phyloP scores from a whole-genome alignment of 2,329 filamentous ascomycete genomes.

The Neobulgaria alba region DNA sequence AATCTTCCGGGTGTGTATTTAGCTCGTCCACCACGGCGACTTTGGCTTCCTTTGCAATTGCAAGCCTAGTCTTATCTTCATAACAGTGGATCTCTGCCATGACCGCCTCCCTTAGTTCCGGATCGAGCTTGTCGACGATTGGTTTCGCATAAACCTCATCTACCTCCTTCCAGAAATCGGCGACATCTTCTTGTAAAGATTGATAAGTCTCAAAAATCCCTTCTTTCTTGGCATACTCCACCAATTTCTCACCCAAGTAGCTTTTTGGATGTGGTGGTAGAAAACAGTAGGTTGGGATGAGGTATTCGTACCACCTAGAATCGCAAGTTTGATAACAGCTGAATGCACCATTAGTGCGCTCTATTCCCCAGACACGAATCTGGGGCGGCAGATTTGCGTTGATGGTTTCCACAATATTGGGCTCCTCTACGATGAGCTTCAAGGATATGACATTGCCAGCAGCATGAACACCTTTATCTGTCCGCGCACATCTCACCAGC shows the following conservation, averaged over 20 bases:
- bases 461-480: constrained; percentile 95
- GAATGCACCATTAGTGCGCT: constrained; percentile 82
- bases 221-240: constrained; percentile 66
- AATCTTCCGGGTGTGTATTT: not conserved
- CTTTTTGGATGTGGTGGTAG: constrained; percentile 86
- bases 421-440: constrained; percentile 92
- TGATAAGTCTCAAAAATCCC: constrained; percentile 62
- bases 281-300: constrained; percentile 88
- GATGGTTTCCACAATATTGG: constrained; percentile 81
- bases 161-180: constrained; percentile 72
- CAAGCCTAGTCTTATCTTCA: constrained; percentile 9
- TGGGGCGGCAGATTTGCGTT: constrained; percentile 77
- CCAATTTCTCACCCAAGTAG: constrained; percentile 74
- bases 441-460: constrained; percentile 91
- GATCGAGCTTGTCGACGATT: constrained; percentile 52
- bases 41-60: constrained; percentile 9
- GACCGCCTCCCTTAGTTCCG: constrained; percentile 54
- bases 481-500: constrained; percentile 85
- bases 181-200: constrained; percentile 66
- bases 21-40: constrained; percentile 1
- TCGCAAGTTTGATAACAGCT: constrained; percentile 94
- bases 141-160: constrained; percentile 76
- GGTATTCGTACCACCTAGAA: constrained; percentile 93
- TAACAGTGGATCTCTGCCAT: constrained; percentile 48
- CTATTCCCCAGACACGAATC: constrained; percentile 91